Conservation (phyloP, 805 yeast genomes). For the Yarrowia sp. region DNA sequence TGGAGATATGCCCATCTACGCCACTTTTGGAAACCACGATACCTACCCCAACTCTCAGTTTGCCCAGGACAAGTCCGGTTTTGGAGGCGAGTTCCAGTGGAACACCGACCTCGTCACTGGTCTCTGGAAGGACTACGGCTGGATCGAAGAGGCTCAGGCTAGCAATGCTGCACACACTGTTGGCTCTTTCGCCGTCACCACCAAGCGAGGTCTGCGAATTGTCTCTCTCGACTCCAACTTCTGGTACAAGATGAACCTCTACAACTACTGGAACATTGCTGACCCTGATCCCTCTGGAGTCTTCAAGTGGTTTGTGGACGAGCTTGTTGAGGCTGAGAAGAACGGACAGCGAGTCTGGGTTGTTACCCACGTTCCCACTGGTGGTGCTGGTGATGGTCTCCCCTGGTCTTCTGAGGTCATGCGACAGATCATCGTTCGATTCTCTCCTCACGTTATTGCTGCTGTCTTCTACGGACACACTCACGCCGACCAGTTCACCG, state of each 20-base stretch:
- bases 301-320: constrained; percentile 58
- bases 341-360: constrained; percentile 67
- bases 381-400: constrained; percentile 49
- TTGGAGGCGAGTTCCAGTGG: constrained; percentile 45
- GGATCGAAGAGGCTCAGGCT: constrained; percentile 43
- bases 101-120: constrained; percentile 50
- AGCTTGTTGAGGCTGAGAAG: constrained; percentile 56
- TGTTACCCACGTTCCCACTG: constrained; percentile 65
- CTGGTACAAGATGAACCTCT: constrained; percentile 62
- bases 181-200: constrained; percentile 58
- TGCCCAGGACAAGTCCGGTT: constrained; percentile 53
- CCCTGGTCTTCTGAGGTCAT: constrained; percentile 60
- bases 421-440: constrained; percentile 58
- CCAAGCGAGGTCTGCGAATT: constrained; percentile 56
- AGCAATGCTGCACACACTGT: constrained; percentile 45
- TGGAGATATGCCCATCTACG: constrained; percentile 54
- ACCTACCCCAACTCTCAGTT: constrained; percentile 70
- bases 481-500: constrained; percentile 64
- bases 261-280: constrained; percentile 48
- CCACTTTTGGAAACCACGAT: constrained; percentile 71
- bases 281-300: constrained; percentile 64
- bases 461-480: constrained; percentile 71
- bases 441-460: constrained; percentile 66
- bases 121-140: constrained; percentile 48
- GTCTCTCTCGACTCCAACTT: constrained; percentile 65